Evolutionary conservation across 139 green algal genomes (phyloP), one percentile per base, ranked within the genome.

Genomic region (Yamagishiella unicocca): DNA sequence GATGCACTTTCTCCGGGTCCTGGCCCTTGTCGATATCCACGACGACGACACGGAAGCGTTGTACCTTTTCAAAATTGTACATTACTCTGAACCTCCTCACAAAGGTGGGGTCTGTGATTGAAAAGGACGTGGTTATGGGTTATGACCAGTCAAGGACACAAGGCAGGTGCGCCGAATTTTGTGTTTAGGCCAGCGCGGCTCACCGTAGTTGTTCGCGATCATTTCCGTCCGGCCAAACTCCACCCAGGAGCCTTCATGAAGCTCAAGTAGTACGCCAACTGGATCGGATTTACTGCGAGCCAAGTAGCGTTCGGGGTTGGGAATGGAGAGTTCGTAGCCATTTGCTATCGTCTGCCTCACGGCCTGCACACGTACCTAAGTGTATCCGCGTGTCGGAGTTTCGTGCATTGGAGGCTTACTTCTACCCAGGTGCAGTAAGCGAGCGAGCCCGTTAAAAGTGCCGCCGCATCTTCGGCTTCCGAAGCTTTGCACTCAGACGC

Each of bases 211-310:
- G 79, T 93, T 93, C 31, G 78, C 75, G 6, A 93, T 67, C n/a
- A 89, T 80, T 71, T 93, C 90, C 4, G 90, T 93, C n/a, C 90
- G 46, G 9, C 70, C 83, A 24, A 85, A 29, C 83, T 93, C 90
- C 33, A 53, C 53, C 83, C 78, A 90, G 2, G 25, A 0, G 8
- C 73, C 77, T 21, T 89, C 76, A 6, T n/a, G 29, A 4, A 42
- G 6, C 29, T 82, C 50, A 27, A 85, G 84, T 29, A 93, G 58
- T 24, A 93, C 68, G 0, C 68, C 90, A 67, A 93, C 87, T 22
- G 90, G 61, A 40, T 92, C 90, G 5, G 71, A 85, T 50, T 91
- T 88, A 55, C 90, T 93, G 82, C 72, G 25, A 37, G n/a, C n/a
- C 33, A 72, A 22, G 21, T 19, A 58, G 17, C 50, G 17, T 25